Percentiles rank a stretch among this genome's conserved stretches.
These are phyloP conservation scores for Colletotrichum simmondsii DNA, from an alignment of 2,329 filamentous ascomycete genomes.

Conservation along the genomic window DNA sequence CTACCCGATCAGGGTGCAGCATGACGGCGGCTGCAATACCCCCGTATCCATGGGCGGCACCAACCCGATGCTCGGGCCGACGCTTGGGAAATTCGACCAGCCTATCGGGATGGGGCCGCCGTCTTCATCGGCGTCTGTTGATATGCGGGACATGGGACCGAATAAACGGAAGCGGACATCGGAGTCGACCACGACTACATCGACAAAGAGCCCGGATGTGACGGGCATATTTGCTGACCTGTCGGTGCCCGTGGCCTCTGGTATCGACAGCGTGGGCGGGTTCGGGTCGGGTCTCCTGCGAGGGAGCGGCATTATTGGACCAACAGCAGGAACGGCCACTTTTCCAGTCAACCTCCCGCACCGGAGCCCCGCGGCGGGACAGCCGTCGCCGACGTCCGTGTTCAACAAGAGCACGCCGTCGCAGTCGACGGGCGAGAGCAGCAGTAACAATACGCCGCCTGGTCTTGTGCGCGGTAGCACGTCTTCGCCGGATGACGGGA, in stretches of 20 bases:
- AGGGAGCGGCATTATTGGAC: neutral
- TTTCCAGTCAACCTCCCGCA: constrained; percentile 20
- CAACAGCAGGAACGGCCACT: neutral
- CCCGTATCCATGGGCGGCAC: neutral
- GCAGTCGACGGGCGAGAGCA: constrained; percentile 12
- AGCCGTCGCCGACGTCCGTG: constrained; percentile 8
- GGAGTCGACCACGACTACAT: neutral
- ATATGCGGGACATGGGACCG: neutral
- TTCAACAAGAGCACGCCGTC: constrained; percentile 26
- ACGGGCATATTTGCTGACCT: neutral
- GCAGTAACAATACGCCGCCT: constrained; percentile 2
- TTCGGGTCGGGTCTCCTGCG: constrained; percentile 21
- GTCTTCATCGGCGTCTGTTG: neutral
- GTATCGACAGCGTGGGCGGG: neutral
- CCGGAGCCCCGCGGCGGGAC: constrained; percentile 1
- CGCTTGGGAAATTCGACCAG: neutral
- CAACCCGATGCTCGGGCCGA: too few relatives aligned
- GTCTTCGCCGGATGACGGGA: constrained; percentile 5
- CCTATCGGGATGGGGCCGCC: neutral
- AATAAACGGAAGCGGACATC: constrained; percentile 38
- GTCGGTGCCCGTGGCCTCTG: neutral
- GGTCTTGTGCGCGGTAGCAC: neutral
- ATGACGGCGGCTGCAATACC: neutral
- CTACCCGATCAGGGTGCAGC: neutral
- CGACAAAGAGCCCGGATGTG: neutral